These are phyloP conservation scores for Fomitiporia mediterranea DNA, from an alignment of 1,284 basidiomycete species.

Conservation along the genomic window DNA sequence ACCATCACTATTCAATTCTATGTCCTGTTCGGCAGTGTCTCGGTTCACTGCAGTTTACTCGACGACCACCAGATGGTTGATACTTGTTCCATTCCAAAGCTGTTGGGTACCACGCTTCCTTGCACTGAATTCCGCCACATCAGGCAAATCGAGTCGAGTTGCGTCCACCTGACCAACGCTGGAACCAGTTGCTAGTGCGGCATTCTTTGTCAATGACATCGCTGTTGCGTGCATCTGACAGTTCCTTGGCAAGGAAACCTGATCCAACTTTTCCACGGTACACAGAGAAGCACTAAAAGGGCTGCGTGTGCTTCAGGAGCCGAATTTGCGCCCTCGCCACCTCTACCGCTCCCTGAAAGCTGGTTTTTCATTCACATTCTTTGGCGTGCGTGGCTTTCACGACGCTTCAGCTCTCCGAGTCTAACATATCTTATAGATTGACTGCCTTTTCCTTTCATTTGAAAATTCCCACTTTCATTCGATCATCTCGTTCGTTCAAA, in stretches of 20 bases:
- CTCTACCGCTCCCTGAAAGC: background rate
- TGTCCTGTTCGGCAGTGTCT: background rate
- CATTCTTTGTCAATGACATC: no score
- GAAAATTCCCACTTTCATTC: no score
- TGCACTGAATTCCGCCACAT: background rate
- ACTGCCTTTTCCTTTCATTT: background rate
- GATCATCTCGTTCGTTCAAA: no score
- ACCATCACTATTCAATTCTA: conserved; percentile 2
- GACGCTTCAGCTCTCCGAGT: background rate
- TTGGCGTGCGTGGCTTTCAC: background rate
- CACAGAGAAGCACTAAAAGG: background rate
- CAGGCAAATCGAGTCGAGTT: background rate
- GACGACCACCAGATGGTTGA: background rate
- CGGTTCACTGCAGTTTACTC: background rate
- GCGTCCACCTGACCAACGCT: background rate
- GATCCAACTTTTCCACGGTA: background rate
- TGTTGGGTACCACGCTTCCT: background rate
- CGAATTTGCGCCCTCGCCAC: background rate
- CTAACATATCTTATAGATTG: background rate
- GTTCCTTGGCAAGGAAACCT: background rate
- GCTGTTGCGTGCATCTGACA: background rate
- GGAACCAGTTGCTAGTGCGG: background rate
- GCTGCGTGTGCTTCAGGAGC: background rate
- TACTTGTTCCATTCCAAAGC: background rate
- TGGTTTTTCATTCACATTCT: background rate